Evolutionary conservation across 192 early-diverging fungal species (phyloP).

Genomic region (Backusella sp.): DNA sequence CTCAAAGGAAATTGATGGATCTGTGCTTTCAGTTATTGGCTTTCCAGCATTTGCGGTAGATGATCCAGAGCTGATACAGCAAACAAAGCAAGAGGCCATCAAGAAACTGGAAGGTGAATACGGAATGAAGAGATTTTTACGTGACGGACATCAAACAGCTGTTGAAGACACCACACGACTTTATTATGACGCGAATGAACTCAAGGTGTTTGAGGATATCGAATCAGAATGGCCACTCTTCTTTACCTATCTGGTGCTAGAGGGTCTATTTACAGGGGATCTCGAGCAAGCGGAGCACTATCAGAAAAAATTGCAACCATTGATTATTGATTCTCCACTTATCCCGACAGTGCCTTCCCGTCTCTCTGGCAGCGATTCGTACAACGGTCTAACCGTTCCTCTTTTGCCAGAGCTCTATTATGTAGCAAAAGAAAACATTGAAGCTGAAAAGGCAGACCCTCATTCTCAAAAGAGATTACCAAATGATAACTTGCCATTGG

Average conservation of each 20-base stretch:
- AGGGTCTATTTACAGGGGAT: slow-evolving; percentile 74
- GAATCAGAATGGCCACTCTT: slow-evolving; percentile 90
- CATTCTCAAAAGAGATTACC: slow-evolving; percentile 68
- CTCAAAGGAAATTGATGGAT: slow-evolving; percentile 84
- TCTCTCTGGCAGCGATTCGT: neutral
- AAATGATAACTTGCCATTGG: slow-evolving; percentile 86
- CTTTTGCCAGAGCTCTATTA: slow-evolving; percentile 73
- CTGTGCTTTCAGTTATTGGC: slow-evolving; percentile 76
- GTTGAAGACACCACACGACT: slow-evolving; percentile 73
- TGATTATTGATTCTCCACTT: slow-evolving; percentile 64
- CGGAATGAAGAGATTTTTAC: slow-evolving; percentile 78
- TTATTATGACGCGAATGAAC: slow-evolving; percentile 76
- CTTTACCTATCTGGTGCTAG: slow-evolving; percentile 83
- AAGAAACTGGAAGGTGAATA: slow-evolving; percentile 78
- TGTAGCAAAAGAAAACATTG: slow-evolving; percentile 70
- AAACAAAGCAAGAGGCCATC: slow-evolving; percentile 70
- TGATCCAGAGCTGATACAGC: slow-evolving; percentile 57
- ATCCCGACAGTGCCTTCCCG: slow-evolving; percentile 14
- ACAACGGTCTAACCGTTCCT: neutral
- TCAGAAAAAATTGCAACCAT: slow-evolving; percentile 58
- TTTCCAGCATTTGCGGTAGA: slow-evolving; percentile 83
- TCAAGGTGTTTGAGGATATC: slow-evolving; percentile 77
- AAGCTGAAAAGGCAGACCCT: slow-evolving; percentile 64
- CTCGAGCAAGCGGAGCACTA: slow-evolving; percentile 65
- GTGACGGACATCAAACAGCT: slow-evolving; percentile 83